Evolutionary conservation across 805 yeast genomes (phyloP).

Genomic region (Metschnikowia reukaufii): DNA sequence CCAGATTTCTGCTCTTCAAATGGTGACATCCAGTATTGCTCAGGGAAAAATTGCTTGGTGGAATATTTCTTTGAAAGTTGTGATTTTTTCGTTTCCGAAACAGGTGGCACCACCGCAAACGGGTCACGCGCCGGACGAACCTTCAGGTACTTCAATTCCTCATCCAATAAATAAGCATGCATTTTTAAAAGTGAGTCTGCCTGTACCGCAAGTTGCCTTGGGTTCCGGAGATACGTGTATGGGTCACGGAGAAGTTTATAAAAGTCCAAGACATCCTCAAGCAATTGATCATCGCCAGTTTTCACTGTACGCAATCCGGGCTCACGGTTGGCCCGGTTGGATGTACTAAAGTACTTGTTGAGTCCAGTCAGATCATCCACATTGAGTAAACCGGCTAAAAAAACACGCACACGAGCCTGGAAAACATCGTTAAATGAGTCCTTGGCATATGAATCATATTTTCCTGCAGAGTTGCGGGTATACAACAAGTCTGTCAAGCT

Average conservation of each 20-base stretch:
- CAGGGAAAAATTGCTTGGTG: conserved; percentile 32
- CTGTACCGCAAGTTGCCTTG: conserved; percentile 21
- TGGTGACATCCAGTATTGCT: conserved; percentile 34
- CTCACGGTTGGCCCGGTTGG: conserved; percentile 29
- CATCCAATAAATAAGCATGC: conserved; percentile 29
- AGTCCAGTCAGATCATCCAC: conserved; percentile 47
- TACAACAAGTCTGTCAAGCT: conserved; percentile 34
- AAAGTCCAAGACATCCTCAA: conserved; percentile 34
- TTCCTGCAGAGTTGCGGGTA: conserved; percentile 21
- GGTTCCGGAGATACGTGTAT: conserved; percentile 27
- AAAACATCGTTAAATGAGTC: conserved; percentile 41
- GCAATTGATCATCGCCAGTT: conserved; percentile 26
- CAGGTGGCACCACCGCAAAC: conserved; percentile 17
- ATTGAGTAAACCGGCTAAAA: conserved; percentile 33
- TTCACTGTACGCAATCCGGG: conserved; percentile 20
- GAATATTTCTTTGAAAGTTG: conserved; percentile 23
- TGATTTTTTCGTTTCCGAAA: conserved; percentile 17
- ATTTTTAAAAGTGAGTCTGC: conserved; percentile 30
- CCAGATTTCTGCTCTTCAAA: conserved; percentile 27
- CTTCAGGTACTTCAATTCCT: conserved; percentile 27
- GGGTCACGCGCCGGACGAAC: conserved; percentile 21
- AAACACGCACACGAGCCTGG: conserved; percentile 36
- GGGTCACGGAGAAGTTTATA: conserved; percentile 38
- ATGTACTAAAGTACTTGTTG: conserved; percentile 37
- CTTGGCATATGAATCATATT: conserved; percentile 32